Percentiles rank a stretch among this genome's conserved stretches.
phyloP scores from a whole-genome alignment of 2,329 filamentous ascomycete species.

The Tolypocladium nubicola region DNA sequence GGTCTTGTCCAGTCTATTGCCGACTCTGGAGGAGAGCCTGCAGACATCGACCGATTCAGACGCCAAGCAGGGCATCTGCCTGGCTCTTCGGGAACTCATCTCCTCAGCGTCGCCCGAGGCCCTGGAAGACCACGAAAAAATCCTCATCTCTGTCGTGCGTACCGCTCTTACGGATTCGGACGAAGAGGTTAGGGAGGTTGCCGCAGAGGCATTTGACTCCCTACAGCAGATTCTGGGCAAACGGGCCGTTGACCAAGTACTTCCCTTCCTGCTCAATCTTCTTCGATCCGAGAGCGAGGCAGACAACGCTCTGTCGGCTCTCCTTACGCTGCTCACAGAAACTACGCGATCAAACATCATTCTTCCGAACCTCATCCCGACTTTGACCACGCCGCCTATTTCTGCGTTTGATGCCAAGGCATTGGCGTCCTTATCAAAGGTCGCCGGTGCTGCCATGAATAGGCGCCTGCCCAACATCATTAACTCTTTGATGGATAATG shows the following conservation, averaged over 20 bases:
- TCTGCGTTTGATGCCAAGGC: constrained; percentile 91
- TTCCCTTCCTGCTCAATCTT: constrained; percentile 86
- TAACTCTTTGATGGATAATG: constrained; percentile 89
- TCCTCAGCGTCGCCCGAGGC: constrained; percentile 79
- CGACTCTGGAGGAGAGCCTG: constrained; percentile 85
- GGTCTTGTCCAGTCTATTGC: constrained; percentile 76
- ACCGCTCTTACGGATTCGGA: constrained; percentile 86
- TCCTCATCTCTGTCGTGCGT: constrained; percentile 85
- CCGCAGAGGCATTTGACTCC: constrained; percentile 93
- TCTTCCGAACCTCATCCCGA: constrained; percentile 89
- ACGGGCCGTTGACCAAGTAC: constrained; percentile 85
- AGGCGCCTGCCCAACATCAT: constrained; percentile 80
- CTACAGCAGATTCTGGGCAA: constrained; percentile 91
- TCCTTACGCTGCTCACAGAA: constrained; percentile 90
- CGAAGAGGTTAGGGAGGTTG: constrained; percentile 83
- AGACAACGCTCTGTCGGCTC: constrained; percentile 82
- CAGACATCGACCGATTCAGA: constrained; percentile 83
- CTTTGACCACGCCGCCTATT: constrained; percentile 80
- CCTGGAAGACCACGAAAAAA: constrained; percentile 90
- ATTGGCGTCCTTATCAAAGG: constrained; percentile 82
- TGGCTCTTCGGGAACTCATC: constrained; percentile 89
- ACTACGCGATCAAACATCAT: constrained; percentile 92
- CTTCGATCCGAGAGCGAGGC: constrained; percentile 77
- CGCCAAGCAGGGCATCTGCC: constrained; percentile 93
- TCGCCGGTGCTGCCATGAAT: constrained; percentile 85